These are phyloP conservation scores for Austroboletus eburneus DNA, from an alignment of 768 basidiomycete species.

Conservation along the genomic window DNA sequence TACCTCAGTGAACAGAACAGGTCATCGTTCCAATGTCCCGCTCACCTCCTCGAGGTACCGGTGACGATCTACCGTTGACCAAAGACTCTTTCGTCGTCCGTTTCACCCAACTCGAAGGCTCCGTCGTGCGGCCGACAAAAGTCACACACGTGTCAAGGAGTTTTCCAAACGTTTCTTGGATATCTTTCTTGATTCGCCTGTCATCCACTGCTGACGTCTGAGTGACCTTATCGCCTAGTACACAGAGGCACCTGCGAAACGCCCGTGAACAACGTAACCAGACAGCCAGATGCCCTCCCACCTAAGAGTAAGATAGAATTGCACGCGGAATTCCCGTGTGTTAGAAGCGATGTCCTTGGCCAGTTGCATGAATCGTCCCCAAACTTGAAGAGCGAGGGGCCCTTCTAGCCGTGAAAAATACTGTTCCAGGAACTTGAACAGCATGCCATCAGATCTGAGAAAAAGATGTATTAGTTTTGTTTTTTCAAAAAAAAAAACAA, in stretches of 20 bases:
- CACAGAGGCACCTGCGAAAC: slow-evolving; percentile 60
- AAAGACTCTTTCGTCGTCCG: slow-evolving; percentile 61
- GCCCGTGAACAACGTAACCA: slow-evolving; percentile 5
- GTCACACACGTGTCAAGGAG: slow-evolving; percentile 76
- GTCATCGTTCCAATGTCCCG: background rate
- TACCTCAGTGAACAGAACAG: slow-evolving; percentile 1
- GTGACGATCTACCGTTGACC: slow-evolving; percentile 71
- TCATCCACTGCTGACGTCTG: slow-evolving; percentile 94
- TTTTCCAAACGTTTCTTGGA: slow-evolving; percentile 88
- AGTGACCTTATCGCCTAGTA: slow-evolving; percentile 76
- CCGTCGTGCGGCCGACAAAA: slow-evolving; percentile 68
- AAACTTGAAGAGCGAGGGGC: slow-evolving; percentile 89
- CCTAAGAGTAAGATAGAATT: slow-evolving; percentile 72
- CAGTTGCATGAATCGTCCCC: slow-evolving; percentile 73
- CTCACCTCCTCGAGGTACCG: slow-evolving; percentile 53
- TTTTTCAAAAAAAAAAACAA: no score
- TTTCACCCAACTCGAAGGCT: slow-evolving; percentile 78
- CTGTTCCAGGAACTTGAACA: slow-evolving; percentile 87
- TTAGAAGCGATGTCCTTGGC: slow-evolving; percentile 71
- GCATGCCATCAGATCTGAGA: slow-evolving; percentile 58
- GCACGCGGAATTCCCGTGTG: slow-evolving; percentile 63
- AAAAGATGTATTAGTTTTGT: slow-evolving; percentile 2
- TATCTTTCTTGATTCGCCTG: slow-evolving; percentile 77
- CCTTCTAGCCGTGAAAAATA: slow-evolving; percentile 84
- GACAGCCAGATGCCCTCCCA: slow-evolving; percentile 31